phyloP scores from a whole-genome alignment of 805 yeast genomes.

The Monosporozyma aquatica region DNA sequence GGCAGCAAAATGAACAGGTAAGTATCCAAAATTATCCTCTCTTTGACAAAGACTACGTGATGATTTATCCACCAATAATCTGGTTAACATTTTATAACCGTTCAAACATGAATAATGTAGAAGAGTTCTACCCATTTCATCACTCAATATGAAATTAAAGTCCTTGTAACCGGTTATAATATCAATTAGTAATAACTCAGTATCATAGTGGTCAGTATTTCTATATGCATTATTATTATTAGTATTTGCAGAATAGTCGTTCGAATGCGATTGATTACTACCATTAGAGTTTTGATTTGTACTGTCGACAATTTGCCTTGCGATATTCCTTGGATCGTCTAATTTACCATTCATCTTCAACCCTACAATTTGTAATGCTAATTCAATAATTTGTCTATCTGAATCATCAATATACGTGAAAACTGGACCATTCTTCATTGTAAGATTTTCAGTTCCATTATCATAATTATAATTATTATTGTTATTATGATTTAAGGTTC shows the following conservation, averaged over 20 bases:
- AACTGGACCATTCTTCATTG: conserved; percentile 30
- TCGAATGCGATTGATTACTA: background rate
- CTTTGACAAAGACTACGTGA: conserved; percentile 60
- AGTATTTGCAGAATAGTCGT: background rate
- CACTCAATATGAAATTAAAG: conserved; percentile 81
- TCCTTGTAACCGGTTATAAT: conserved; percentile 54
- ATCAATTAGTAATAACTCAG: conserved; percentile 35
- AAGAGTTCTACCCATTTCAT: conserved; percentile 79
- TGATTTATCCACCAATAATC: conserved; percentile 44
- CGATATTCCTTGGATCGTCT: conserved; percentile 91
- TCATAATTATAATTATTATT: conserved; percentile 11
- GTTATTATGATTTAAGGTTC: background rate
- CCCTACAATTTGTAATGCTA: conserved; percentile 94
- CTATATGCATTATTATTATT: background rate
- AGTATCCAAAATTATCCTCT: conserved; percentile 69
- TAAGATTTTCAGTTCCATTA: conserved; percentile 4
- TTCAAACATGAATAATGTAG: conserved; percentile 76
- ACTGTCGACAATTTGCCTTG: conserved; percentile 69
- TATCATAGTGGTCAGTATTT: conserved; percentile 12
- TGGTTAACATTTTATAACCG: conserved; percentile 59
- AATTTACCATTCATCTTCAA: conserved; percentile 91
- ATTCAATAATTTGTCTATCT: conserved; percentile 85
- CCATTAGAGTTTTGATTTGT: conserved; percentile 4
- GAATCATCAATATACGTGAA: conserved; percentile 94
- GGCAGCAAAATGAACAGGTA: conserved; percentile 84